Evolutionary conservation across 768 basidiomycete genomes (phyloP), one percentile per base, ranked within the genome.

Genomic region (Trametes maxima): DNA sequence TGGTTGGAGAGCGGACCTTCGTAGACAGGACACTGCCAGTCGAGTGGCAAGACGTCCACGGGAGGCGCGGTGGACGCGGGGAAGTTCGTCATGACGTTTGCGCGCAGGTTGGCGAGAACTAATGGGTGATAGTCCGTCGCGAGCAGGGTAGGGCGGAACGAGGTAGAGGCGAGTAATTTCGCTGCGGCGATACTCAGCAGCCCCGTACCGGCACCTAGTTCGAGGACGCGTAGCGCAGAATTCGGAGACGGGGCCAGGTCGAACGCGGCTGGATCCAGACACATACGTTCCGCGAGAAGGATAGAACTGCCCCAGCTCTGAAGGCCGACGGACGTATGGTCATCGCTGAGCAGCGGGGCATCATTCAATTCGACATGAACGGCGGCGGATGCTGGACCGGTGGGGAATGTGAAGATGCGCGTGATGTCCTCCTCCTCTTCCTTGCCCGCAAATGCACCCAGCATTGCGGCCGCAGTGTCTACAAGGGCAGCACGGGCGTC

Each of bases 181-280:
- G 84, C 82, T 1, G 80, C 76, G 12, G 83, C 78, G 63, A 95
- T 87, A 65, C 90, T 90, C n/a, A 94, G 79, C 56, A 94, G 75
- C 4, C 92, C 92, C 0, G 92, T 94, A 3, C 92, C 92, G 0
- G 90, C 89, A 5, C 92, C 92, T n/a, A 95, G 80, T 72, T 95
- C 91, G 44, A 94, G 79, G 13, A 94, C 68, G 17, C 68, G 65
- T 14, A 59, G 24, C 19, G 33, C 8, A 7, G 25, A 7, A 10
- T 42, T 16, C 25, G 43, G 3, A 5, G 35, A 40, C 5, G 64
- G 22, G 13, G 44, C 65, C 52, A 82, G 64, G 13, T 75, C 76
- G 63, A 81, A 85, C 57, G 67, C 61, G n/a, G 62, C 67, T 2
- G 86, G 82, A 42, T 77, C 68, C 10, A 74, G 70, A 46, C 85